Evolutionary conservation across 805 yeast genomes (phyloP), one percentile per base, ranked within the genome.

Genomic region (Starmerella scarabaei): DNA sequence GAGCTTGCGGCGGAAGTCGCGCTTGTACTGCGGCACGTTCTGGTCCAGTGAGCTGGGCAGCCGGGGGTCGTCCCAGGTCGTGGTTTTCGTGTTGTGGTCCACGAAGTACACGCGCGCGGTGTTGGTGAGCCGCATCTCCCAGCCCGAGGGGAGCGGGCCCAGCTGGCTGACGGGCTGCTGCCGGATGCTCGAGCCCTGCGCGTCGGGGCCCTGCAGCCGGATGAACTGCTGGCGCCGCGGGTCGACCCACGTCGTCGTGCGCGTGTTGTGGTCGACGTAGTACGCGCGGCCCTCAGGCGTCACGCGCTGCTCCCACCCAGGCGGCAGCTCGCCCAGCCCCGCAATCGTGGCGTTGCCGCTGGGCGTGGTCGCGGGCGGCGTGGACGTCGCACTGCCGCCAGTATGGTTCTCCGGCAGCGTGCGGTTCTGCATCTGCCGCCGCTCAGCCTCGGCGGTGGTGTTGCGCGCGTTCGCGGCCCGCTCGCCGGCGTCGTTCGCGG

Each of bases 21-120:
- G 88, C 72, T 91, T 91, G 63, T 91, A 91, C 65, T 91, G 97
- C 18, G 99, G 99, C 53, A 91, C 99, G 53, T 88, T 88, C 65
- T 91, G 97, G 62, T 91, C 99, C 53, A 91, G 68, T 7, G 94
- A 82, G 5, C 96, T 84, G 38, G 99, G 99, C 59, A 91, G 71
- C 58, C 99, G 77, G 48, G 99, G 99, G 60, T 91, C 99, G 63
- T 91, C 99, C 99, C 99, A 91, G 1, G 99, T 91, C 0, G 99
- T 91, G 0, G 99, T 91, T 66, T 91, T 91, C 24, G 99, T 91
- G 64, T 91, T 91, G 67, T 91, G 99, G 62, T 91, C 99, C 50
- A 91, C 99, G 61, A 91, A 91, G 62, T 91, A 91, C 18, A 91
- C 98, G 61, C 99, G 75, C 8, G 98, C 96, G 1, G 98, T 91